Evolutionary conservation across 1,139 yeast genomes (phyloP).

Genomic region (Blastobotrys capitulatus): DNA sequence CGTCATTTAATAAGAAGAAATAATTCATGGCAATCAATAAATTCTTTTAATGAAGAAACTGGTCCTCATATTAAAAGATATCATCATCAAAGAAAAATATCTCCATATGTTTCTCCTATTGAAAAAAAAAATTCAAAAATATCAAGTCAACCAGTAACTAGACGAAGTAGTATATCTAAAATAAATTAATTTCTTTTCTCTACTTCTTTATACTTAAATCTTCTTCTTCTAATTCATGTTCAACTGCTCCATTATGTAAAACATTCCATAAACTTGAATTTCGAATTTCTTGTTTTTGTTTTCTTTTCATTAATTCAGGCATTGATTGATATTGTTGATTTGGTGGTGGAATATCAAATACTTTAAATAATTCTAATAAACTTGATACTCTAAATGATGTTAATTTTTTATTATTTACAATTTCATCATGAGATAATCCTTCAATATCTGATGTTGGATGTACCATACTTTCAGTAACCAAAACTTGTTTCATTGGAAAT

Average conservation of each 20-base stretch:
- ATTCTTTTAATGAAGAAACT: not conserved
- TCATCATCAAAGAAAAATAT: not conserved
- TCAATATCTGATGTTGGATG: constrained; percentile 19
- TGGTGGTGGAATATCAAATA: constrained; percentile 12
- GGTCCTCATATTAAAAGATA: not conserved
- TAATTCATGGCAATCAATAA: constrained; percentile 4
- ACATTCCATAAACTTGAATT: constrained; percentile 9
- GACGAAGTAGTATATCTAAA: not conserved
- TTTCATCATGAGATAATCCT: constrained; percentile 3
- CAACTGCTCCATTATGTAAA: constrained; percentile 12
- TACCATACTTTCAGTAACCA: constrained; percentile 17
- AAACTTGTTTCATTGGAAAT: constrained; percentile 3
- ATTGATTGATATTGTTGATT: too few relatives aligned
- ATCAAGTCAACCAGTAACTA: not conserved
- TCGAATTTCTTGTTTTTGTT: not conserved
- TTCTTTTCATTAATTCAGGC: not conserved
- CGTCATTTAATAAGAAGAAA: constrained; percentile 9
- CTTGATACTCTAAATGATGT: constrained; percentile 12
- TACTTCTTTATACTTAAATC: not conserved
- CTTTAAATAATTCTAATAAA: constrained; percentile 15
- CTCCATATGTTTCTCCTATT: too few relatives aligned
- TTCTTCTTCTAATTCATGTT: constrained; percentile 10
- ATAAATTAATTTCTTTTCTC: not conserved
- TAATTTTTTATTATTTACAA: not conserved
- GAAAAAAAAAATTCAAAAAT: too few relatives aligned